phyloP scores from a whole-genome alignment of 2,329 filamentous ascomycete species.

The Paecilomyces variotii region DNA sequence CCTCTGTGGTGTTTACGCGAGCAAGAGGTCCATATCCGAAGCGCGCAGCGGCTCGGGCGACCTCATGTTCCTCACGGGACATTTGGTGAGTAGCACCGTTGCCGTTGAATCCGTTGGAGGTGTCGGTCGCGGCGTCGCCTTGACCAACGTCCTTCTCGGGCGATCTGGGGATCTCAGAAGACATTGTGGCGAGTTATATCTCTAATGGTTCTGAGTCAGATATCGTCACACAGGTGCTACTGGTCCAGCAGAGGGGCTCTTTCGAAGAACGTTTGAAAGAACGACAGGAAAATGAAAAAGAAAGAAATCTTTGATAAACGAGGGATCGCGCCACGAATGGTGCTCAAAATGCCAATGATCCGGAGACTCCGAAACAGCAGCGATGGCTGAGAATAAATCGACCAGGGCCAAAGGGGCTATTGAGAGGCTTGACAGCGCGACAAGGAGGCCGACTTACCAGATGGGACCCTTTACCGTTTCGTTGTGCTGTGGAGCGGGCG shows the following conservation, averaged over 20 bases:
- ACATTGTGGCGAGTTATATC: constrained; percentile 17
- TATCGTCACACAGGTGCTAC: neutral
- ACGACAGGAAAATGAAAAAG: neutral
- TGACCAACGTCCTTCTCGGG: constrained; percentile 25
- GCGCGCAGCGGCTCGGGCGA: constrained; percentile 37
- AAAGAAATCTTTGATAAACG: neutral
- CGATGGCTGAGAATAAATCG: neutral
- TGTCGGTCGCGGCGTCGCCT: constrained; percentile 7
- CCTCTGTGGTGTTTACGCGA: constrained; percentile 38
- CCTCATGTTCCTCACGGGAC: constrained; percentile 37
- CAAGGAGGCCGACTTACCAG: neutral
- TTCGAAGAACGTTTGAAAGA: neutral
- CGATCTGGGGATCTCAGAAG: constrained; percentile 15
- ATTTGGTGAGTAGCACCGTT: constrained; percentile 23
- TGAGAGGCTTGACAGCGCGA: neutral
- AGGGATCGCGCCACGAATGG: neutral
- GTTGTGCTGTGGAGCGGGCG: neutral
- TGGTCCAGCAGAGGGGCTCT: neutral
- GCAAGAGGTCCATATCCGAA: constrained; percentile 47
- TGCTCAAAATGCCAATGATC: neutral
- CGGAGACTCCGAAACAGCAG: neutral
- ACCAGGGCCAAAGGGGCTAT: neutral
- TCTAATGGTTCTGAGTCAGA: neutral
- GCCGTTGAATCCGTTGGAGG: constrained; percentile 5
- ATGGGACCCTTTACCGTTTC: neutral